These are phyloP conservation scores for Geotrichum cucujoidarum DNA, from an alignment of 1,139 yeast species.

Conservation along the genomic window DNA sequence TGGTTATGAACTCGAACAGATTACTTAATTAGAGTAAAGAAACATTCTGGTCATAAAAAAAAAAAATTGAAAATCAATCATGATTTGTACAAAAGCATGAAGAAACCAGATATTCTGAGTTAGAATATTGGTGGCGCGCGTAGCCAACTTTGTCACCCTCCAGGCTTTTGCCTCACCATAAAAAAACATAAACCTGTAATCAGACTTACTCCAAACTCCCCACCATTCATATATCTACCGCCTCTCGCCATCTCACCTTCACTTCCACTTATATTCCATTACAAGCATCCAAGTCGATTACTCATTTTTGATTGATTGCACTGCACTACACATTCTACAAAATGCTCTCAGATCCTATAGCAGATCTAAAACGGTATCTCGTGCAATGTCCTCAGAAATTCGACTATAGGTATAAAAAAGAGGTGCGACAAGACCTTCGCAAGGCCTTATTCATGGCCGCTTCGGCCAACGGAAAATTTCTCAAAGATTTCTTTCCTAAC, in stretches of 20 bases:
- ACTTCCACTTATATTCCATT: neutral
- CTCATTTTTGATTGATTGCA: neutral
- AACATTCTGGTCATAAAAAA: too few species aligned
- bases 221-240: neutral
- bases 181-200: neutral
- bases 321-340: neutral
- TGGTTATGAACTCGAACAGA: too few species aligned
- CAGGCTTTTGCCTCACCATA: neutral
- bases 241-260: neutral
- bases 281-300: neutral
- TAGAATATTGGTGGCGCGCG: too few species aligned
- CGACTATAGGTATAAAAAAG: slow-evolving; percentile 26
- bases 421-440: slow-evolving; percentile 41
- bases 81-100: too few species aligned
- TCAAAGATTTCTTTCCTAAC: slow-evolving; percentile 48
- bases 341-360: slow-evolving; percentile 9
- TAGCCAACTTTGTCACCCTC: too few species aligned
- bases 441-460: slow-evolving; percentile 49
- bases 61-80: too few species aligned
- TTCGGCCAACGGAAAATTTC: slow-evolving; percentile 47
- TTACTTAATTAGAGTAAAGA: too few species aligned
- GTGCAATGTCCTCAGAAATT: slow-evolving; percentile 30
- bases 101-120: neutral
- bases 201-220: neutral
- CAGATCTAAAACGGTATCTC: slow-evolving; percentile 28